Evolutionary conservation across 2,329 filamentous ascomycete species (phyloP).

Genomic region (Aspergillus flavus): DNA sequence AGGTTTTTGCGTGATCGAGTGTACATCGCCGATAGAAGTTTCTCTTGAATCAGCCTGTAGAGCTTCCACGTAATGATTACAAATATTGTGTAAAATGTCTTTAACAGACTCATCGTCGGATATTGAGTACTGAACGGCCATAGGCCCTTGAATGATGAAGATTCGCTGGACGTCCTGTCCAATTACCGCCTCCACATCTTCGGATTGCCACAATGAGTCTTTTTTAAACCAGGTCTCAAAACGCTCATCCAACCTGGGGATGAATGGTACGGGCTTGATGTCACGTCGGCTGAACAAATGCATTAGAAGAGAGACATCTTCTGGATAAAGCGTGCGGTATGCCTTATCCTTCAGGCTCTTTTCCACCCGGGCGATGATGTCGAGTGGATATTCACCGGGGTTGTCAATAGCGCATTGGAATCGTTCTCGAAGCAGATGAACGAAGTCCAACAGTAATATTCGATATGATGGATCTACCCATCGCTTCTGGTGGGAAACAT

Average conservation of each 20-base stretch:
- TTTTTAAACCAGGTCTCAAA: constrained; percentile 99
- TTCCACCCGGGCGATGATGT: constrained; percentile 62
- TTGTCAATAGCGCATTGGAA: constrained; percentile 75
- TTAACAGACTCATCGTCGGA: constrained; percentile 91
- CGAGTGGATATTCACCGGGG: constrained; percentile 80
- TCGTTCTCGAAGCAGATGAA: constrained; percentile 93
- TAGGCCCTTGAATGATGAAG: constrained; percentile 95
- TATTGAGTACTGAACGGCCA: constrained; percentile 86
- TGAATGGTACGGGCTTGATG: constrained; percentile 96
- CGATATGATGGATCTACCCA: constrained; percentile 89
- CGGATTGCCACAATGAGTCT: constrained; percentile 98
- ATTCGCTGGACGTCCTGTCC: constrained; percentile 93
- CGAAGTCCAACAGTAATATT: constrained; percentile 88
- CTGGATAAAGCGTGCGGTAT: constrained; percentile 91
- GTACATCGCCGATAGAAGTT: constrained; percentile 75
- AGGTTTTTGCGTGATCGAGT: constrained; percentile 53
- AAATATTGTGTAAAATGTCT: constrained; percentile 89
- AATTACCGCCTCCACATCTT: constrained; percentile 93
- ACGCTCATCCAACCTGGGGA: constrained; percentile 88
- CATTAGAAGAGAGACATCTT: constrained; percentile 97
- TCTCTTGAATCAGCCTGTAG: constrained; percentile 70
- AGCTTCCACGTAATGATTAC: constrained; percentile 65
- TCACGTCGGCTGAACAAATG: constrained; percentile 86
- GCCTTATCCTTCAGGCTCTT: constrained; percentile 80
- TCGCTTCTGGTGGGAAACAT: constrained; percentile 83